Conservation (phyloP, 768 basidiomycete species). For the Russula sp. region DNA sequence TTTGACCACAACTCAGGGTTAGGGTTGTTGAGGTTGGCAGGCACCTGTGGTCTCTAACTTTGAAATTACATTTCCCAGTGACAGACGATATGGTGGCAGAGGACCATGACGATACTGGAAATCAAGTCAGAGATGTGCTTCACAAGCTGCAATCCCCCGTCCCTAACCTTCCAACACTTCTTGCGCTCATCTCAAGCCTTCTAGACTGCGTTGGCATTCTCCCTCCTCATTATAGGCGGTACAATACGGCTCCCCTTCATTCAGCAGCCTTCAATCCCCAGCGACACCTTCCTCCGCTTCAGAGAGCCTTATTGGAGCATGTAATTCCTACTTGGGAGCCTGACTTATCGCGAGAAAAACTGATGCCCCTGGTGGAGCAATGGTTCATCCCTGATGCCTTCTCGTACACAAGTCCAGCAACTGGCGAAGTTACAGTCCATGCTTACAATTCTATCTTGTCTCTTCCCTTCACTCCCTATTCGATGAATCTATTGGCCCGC, state of each 20-base stretch:
- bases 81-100: no score
- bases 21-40: no score
- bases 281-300: constrained; percentile 53
- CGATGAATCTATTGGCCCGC: constrained; percentile 51
- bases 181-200: constrained; percentile 56
- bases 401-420: constrained; percentile 47
- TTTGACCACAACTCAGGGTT: neutral
- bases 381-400: constrained; percentile 73
- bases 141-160: constrained; percentile 38
- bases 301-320: constrained; percentile 59
- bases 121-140: constrained; percentile 35
- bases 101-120: neutral
- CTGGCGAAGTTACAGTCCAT: constrained; percentile 52
- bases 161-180: constrained; percentile 49
- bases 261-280: constrained; percentile 36
- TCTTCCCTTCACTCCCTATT: constrained; percentile 47
- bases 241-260: constrained; percentile 44
- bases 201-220: constrained; percentile 57
- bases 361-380: constrained; percentile 50
- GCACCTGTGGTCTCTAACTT: no score
- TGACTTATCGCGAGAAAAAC: constrained; percentile 48
- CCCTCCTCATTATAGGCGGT: constrained; percentile 51
- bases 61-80: no score
- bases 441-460: constrained; percentile 67
- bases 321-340: constrained; percentile 69